Conservation (phyloP, 2,329 filamentous ascomycete species). For the Botrytis hyacinthi region DNA sequence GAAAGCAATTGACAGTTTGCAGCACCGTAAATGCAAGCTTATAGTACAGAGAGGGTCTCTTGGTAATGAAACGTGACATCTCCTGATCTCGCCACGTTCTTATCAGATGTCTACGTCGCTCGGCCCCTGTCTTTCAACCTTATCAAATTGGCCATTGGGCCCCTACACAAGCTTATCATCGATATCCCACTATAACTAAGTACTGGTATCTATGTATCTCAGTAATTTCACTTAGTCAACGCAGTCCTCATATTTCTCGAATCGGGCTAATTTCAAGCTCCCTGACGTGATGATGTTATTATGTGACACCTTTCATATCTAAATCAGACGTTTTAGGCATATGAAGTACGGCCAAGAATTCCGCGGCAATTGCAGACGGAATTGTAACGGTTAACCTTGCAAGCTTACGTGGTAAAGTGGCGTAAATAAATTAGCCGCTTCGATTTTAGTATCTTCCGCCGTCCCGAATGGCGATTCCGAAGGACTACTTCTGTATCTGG, state of each 20-base stretch:
- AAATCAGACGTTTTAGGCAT: background rate
- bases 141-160: background rate
- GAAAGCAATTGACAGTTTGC: background rate
- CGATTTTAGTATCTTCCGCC: background rate
- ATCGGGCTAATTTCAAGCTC: background rate
- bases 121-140: background rate
- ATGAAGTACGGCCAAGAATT: background rate
- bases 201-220: background rate
- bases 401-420: background rate
- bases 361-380: background rate
- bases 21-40: background rate
- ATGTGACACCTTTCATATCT: background rate
- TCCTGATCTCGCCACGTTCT: slow-evolving; percentile 5
- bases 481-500: background rate
- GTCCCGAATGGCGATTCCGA: background rate
- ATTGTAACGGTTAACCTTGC: background rate
- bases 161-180: background rate
- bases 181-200: background rate
- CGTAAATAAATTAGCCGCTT: background rate
- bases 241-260: background rate
- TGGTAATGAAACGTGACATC: background rate
- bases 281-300: background rate
- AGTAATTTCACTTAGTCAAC: background rate
- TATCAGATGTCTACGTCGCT: slow-evolving; percentile 1
- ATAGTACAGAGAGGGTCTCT: background rate